These are phyloP conservation scores for Annona squamosa DNA, from an alignment of 164 flowering plant genomes.

Conservation along the genomic window DNA sequence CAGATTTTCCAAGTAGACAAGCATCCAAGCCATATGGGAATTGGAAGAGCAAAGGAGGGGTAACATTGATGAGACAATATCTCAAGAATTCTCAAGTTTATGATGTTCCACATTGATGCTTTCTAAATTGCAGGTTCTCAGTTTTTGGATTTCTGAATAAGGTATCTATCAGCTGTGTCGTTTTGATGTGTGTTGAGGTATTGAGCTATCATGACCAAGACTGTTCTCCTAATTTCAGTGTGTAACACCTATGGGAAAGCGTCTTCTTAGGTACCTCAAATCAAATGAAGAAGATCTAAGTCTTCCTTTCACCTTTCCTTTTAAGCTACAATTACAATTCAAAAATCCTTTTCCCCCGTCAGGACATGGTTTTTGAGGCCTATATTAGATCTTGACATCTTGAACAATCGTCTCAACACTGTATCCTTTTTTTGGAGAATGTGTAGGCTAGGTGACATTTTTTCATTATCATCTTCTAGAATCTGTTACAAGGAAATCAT, in stretches of 20 bases:
- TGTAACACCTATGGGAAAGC: constrained; percentile 88
- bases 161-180: constrained; percentile 32
- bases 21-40: constrained; percentile 99
- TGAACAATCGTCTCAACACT: constrained; percentile 72
- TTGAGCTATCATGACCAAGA: neutral
- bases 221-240: constrained; percentile 44
- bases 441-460: neutral
- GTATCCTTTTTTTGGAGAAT: constrained; percentile 54
- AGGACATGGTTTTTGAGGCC: constrained; percentile 97
- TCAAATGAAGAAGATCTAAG: neutral
- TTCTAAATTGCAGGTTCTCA: constrained; percentile 66
- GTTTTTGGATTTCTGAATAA: constrained; percentile 98
- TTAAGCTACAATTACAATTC: constrained; percentile 5
- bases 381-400: constrained; percentile 64
- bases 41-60: constrained; percentile 99
- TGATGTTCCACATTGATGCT: neutral
- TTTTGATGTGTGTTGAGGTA: neutral
- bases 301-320: constrained; percentile 9
- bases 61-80: constrained; percentile 17
- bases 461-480: constrained; percentile 3
- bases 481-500: constrained; percentile 2
- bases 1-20: constrained; percentile 95
- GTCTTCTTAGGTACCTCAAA: constrained; percentile 65
- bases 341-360: constrained; percentile 5
- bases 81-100: neutral